Percentiles rank a stretch among this genome's conserved stretches.
Evolutionary conservation across 75 land plant species (phyloP).

Genomic region (Picea sitchensis): DNA sequence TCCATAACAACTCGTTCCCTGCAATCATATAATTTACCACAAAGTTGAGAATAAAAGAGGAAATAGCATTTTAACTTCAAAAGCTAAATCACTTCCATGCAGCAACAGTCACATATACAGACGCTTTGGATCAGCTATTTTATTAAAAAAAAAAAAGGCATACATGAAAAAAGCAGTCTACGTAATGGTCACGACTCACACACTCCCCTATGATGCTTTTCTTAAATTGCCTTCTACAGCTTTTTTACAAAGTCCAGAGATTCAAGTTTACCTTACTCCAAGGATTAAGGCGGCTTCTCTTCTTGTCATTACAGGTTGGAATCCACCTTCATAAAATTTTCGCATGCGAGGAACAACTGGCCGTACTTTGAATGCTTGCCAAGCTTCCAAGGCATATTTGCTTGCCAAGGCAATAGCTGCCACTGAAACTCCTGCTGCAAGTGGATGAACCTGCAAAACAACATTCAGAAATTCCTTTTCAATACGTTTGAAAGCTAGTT

Average conservation of each 20-base stretch:
- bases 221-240: neutral
- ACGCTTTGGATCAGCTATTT: too few species aligned
- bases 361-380: conserved; percentile 77
- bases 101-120: too few species aligned
- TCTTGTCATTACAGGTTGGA: conserved; percentile 80
- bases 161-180: too few species aligned
- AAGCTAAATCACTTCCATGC: too few species aligned
- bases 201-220: neutral
- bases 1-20: conserved; percentile 66
- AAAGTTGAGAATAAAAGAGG: neutral
- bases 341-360: conserved; percentile 62
- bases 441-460: conserved; percentile 26
- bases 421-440: conserved; percentile 69
- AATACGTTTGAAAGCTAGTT: neutral
- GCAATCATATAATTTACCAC: neutral
- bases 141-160: too few species aligned
- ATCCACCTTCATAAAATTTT: conserved; percentile 90
- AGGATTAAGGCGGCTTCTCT: conserved; percentile 94
- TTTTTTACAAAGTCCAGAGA: neutral
- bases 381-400: conserved; percentile 73
- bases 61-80: neutral
- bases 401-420: conserved; percentile 88
- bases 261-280: conserved; percentile 64
- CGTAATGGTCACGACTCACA: neutral
- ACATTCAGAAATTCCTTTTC: conserved; percentile 1